phyloP scores from a whole-genome alignment of 2,329 filamentous ascomycete genomes.

The Tolypocladium album region DNA sequence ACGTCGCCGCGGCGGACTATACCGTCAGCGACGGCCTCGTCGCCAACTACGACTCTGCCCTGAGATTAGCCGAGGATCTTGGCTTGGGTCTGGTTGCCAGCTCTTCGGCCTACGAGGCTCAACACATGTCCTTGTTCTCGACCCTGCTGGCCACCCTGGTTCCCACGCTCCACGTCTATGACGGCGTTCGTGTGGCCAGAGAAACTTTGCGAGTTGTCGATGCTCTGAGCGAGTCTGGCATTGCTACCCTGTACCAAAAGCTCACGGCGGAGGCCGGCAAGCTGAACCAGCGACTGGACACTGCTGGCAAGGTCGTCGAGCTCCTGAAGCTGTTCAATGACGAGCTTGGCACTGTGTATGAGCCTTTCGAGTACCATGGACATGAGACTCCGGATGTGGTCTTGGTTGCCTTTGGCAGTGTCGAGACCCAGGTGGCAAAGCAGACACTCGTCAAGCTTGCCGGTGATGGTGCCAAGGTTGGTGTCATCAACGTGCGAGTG shows the following conservation, averaged over 20 bases:
- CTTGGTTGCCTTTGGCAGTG: slow-evolving; percentile 83
- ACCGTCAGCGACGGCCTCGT: slow-evolving; percentile 59
- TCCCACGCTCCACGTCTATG: slow-evolving; percentile 81
- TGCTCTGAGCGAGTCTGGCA: slow-evolving; percentile 59
- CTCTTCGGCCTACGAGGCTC: slow-evolving; percentile 77
- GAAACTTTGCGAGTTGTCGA: slow-evolving; percentile 78
- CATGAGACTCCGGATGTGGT: slow-evolving; percentile 72
- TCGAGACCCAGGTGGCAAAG: slow-evolving; percentile 76
- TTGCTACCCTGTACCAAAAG: slow-evolving; percentile 58
- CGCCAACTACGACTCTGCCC: slow-evolving; percentile 73
- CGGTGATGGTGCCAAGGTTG: slow-evolving; percentile 64
- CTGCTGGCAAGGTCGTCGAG: slow-evolving; percentile 60
- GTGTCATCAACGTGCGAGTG: slow-evolving; percentile 81
- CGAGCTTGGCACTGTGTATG: slow-evolving; percentile 88
- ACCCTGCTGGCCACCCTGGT: slow-evolving; percentile 69
- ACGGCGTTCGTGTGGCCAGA: slow-evolving; percentile 71
- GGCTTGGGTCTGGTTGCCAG: slow-evolving; percentile 80
- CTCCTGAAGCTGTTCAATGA: slow-evolving; percentile 70
- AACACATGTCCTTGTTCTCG: slow-evolving; percentile 89
- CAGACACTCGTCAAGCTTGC: slow-evolving; percentile 69
- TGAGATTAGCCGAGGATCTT: slow-evolving; percentile 79
- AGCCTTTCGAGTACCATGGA: slow-evolving; percentile 87
- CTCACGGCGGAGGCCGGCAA: slow-evolving; percentile 51
- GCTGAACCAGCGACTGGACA: slow-evolving; percentile 59
- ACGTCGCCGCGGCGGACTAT: slow-evolving; percentile 88